Conservation (phyloP, 495 filamentous ascomycete species). For the Neurospora sp. region DNA sequence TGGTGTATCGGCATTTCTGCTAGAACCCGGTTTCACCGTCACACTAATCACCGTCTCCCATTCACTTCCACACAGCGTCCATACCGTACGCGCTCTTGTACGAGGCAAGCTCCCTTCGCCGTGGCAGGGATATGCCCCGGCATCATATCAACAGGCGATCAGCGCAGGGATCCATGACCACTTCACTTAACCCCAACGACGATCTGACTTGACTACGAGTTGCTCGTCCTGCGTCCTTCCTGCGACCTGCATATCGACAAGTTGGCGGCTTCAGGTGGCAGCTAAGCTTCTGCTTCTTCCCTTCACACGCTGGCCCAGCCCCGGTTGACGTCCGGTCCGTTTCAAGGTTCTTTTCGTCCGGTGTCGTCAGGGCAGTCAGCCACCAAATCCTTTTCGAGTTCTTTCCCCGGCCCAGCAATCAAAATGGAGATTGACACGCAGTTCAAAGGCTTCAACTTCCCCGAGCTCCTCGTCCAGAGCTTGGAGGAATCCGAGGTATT, state of each 20-base stretch:
- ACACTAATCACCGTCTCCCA: slow-evolving; percentile 15
- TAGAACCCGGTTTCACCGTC: slow-evolving; percentile 16
- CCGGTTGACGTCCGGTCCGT: not conserved
- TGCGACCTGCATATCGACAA: not conserved
- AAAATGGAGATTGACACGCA: slow-evolving; percentile 12
- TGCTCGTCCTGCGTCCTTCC: slow-evolving; percentile 2
- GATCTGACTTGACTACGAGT: slow-evolving; percentile 15
- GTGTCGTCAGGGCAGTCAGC: not conserved
- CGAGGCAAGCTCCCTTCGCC: slow-evolving; percentile 6
- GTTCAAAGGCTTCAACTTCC: slow-evolving; percentile 27
- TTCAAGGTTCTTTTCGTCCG: not conserved
- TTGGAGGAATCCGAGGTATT: slow-evolving; percentile 27
- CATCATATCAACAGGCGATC: slow-evolving; percentile 10
- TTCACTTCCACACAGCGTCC: not conserved
- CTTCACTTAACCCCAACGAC: slow-evolving; percentile 9
- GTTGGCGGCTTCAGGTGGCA: not conserved
- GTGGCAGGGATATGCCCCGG: slow-evolving; percentile 5
- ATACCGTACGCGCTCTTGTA: not conserved
- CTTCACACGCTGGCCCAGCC: not conserved
- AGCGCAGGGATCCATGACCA: slow-evolving; percentile 11
- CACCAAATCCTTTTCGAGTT: not conserved
- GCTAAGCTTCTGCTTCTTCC: not conserved
- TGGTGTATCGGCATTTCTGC: slow-evolving; percentile 6
- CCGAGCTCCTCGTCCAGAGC: slow-evolving; percentile 35
- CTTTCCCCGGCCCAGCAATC: not conserved